Evolutionary conservation across 805 yeast species (phyloP).

Genomic region (Myxozyma mucilagina): DNA sequence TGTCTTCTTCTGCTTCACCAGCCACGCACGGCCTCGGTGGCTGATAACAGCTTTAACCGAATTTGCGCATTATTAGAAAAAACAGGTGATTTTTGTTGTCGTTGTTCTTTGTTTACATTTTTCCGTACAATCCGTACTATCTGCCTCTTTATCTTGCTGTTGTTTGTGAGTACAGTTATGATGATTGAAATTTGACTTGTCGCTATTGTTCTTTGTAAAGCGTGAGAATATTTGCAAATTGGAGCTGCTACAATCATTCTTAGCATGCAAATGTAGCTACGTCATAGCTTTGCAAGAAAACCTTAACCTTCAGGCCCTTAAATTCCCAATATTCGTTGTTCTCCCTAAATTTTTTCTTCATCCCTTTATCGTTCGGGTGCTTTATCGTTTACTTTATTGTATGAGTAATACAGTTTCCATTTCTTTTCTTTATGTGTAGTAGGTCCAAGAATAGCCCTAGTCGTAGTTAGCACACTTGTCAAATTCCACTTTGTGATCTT

Average conservation of each 20-base stretch:
- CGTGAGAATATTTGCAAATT: too few relatives aligned
- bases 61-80: background rate
- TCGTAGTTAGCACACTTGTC: constrained; percentile 29
- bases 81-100: background rate
- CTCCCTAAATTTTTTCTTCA: background rate
- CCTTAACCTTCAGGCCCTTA: background rate
- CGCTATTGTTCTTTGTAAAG: too few relatives aligned
- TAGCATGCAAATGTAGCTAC: too few relatives aligned
- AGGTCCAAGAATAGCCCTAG: background rate
- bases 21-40: background rate
- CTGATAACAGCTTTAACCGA: too few relatives aligned
- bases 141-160: too few relatives aligned
- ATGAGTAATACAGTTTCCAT: background rate
- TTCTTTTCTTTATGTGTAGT: background rate
- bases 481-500: constrained; percentile 25
- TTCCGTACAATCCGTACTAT: background rate
- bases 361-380: background rate
- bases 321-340: background rate
- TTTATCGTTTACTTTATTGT: background rate
- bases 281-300: too few relatives aligned
- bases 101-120: too few relatives aligned
- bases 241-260: too few relatives aligned
- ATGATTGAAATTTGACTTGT: too few relatives aligned
- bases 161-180: too few relatives aligned
- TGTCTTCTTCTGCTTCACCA: too few relatives aligned